Evolutionary conservation across 495 filamentous ascomycete genomes (phyloP), one percentile per base, ranked within the genome.

Genomic region (Symbiotaphrina buchneri): DNA sequence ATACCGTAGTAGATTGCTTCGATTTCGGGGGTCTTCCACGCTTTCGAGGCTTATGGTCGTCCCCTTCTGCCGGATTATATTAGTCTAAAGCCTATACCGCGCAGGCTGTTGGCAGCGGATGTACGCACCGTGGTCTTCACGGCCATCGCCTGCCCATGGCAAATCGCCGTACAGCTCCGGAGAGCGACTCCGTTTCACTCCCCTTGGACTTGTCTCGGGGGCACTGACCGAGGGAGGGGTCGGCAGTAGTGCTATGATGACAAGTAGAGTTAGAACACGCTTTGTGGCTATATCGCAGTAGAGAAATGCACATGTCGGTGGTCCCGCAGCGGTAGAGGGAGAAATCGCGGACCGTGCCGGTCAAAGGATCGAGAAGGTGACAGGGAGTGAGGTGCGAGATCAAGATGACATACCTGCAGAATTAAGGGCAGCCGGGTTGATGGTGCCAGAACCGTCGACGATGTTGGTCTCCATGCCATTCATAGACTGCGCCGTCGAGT

Each of bases 161-260:
- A 56, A 50, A 47, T 76, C 71, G 45, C 65, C 68, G 47, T 73
- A 71, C 33, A 59, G 59, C 41, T 90, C 79, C 42, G 82, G 84
- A 32, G 87, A 93, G 35, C 82, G 81, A 67, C 79, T 87, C 54
- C 87, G 71, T 60, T 95, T 97, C 47, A 80, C 51, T 38, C 83
- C 82, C 48, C 87, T 73, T 40, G 81, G 68, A 37, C 47, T 62
- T 30, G 49, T 49, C 44, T 61, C 60, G 13, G 53, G 52, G 39
- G 59, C 58, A 42, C 58, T 53, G 38, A 50, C 45, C 40, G 57
- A 44, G 46, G 51, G 46, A 15, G 58, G 47, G 30, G 54, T 47
- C 31, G 51, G 42, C 36, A 59, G 55, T 33, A 63, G 44, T 29
- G 49, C 47, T 34, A 56, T 49, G 53, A 56, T 46, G 41, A 52